Evolutionary conservation across 495 filamentous ascomycete genomes (phyloP), one percentile per base, ranked within the genome.

Genomic region (Pyronema domesticum): DNA sequence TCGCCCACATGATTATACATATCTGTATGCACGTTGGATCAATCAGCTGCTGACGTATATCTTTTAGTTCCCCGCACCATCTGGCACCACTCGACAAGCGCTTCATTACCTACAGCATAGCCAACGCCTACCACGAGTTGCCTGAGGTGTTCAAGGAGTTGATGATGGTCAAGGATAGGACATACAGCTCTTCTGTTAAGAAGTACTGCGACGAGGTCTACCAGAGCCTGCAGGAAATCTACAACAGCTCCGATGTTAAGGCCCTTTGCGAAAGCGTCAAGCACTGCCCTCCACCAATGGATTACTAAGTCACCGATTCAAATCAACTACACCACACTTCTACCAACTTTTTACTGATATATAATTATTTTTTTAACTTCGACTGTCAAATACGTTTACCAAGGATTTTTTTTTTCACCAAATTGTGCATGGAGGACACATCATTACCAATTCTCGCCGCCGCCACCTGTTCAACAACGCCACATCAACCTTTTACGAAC

Each of bases 181-280:
- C 51, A 37, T 40, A 42, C 37, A 43, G 35, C 34, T 17, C n/a
- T 9, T 13, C 51, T 9, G 51, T 53, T 15, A 53, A 53, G 51
- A 53, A 19, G 51, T 53, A 53, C 37, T 53, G 51, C 37, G 51
- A 43, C 35, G 51, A 53, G 51, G 51, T 53, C 18, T n/a, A 37
- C 33, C 8, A 11, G 11, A 18, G 23, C n/a, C 48, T 51, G 17
- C 30, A 33, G 13, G 48, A 51, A 33, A 37, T 51, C 48, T 51
- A 51, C 48, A n/a, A 37, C 48, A 33, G 23, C 33, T 18, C 48
- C 4, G 48, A 51, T n/a, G 33, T 51, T 33, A 37, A 34, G 6
- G 48, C 48, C 11, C 48, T 51, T 8, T 51, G 34, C 30, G 48
- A 51, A 23, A 51, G n/a, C 33, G 34, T 51, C 33, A 51, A 51